Evolutionary conservation across 768 basidiomycete species (phyloP).

Genomic region (Lyophyllum semitale): DNA sequence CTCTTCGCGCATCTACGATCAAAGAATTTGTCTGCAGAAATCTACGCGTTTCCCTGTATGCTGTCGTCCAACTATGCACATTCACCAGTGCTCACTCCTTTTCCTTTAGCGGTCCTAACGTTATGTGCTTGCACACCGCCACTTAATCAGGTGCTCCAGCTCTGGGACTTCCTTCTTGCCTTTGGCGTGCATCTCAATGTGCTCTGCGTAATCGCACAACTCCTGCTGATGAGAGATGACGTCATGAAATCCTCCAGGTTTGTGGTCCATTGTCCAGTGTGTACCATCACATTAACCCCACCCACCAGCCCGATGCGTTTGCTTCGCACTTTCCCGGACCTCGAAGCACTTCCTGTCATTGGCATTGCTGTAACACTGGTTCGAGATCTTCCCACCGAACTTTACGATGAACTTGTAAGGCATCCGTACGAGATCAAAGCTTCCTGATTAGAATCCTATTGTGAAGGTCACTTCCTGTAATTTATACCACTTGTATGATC

Average conservation of each 20-base stretch:
- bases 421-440: constrained; percentile 72
- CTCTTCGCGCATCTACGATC: constrained; percentile 79
- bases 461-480: constrained; percentile 7
- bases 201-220: constrained; percentile 94
- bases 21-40: constrained; percentile 92
- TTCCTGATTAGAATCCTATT: constrained; percentile 9
- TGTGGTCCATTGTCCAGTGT: constrained; percentile 15
- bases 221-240: constrained; percentile 86
- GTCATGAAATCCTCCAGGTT: constrained; percentile 88
- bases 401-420: constrained; percentile 87
- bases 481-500: constrained; percentile 3
- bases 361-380: constrained; percentile 94
- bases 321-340: constrained; percentile 89
- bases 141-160: constrained; percentile 86
- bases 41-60: constrained; percentile 97
- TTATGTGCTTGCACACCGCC: constrained; percentile 97
- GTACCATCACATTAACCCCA: constrained; percentile 4
- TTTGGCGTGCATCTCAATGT: constrained; percentile 98
- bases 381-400: constrained; percentile 81
- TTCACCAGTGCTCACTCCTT: not conserved
- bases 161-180: constrained; percentile 98
- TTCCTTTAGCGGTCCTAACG: constrained; percentile 77
- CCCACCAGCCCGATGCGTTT: constrained; percentile 85
- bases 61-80: constrained; percentile 12
- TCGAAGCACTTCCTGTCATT: constrained; percentile 85